These are phyloP conservation scores for Nicotiana paniculata DNA, from an alignment of 257 asterid species.

Conservation along the genomic window DNA sequence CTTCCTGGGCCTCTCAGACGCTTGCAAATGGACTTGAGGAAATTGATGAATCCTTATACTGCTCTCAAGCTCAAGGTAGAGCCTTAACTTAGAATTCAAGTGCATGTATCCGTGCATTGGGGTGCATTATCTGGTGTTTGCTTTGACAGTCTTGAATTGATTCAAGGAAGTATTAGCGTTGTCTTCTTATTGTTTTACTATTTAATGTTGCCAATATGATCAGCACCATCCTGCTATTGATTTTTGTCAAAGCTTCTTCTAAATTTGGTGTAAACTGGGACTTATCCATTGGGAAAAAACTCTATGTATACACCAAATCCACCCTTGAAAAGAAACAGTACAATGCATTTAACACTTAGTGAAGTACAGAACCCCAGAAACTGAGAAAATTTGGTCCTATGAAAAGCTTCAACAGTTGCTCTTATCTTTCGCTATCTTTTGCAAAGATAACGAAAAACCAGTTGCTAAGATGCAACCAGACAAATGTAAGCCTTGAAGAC, in stretches of 20 bases:
- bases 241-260: background rate
- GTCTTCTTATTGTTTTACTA: background rate
- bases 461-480: too few relatives aligned
- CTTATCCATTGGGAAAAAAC: background rate
- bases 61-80: conserved; percentile 87
- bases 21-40: conserved; percentile 76
- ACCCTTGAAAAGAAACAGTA: background rate
- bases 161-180: background rate
- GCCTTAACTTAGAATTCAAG: background rate
- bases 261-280: background rate
- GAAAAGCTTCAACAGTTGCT: background rate
- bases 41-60: conserved; percentile 90
- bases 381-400: background rate
- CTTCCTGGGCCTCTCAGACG: conserved; percentile 70
- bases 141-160: background rate
- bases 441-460: too few relatives aligned
- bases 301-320: background rate
- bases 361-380: background rate
- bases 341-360: background rate
- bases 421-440: too few relatives aligned
- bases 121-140: background rate
- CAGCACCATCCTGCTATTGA: background rate
- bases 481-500: too few relatives aligned
- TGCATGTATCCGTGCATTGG: background rate
- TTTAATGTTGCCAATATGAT: background rate